Conservation (phyloP, 2,329 filamentous ascomycete species). For the Aspergillus clavatus region DNA sequence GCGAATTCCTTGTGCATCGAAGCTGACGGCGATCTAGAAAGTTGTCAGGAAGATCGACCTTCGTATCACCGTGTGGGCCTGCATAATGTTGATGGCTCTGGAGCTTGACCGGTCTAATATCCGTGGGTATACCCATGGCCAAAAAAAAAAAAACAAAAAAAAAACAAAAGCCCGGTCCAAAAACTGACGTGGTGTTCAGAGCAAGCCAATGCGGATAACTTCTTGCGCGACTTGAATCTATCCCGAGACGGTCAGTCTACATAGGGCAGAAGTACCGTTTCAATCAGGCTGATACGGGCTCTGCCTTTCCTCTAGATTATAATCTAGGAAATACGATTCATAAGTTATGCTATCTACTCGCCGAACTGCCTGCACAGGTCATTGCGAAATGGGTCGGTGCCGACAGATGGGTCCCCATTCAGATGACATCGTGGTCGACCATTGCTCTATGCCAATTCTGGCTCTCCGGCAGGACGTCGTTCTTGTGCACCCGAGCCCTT, state of each 20-base stretch:
- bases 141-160: too few relatives aligned
- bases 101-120: conserved; percentile 56
- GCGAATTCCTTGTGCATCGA: not conserved
- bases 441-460: conserved; percentile 41
- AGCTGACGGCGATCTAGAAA: conserved; percentile 45
- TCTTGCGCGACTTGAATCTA: conserved; percentile 41
- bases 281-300: not conserved
- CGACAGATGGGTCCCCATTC: conserved; percentile 53
- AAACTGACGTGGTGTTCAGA: too few relatives aligned
- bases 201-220: conserved; percentile 55
- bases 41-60: conserved; percentile 17
- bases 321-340: conserved; percentile 52
- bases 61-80: conserved; percentile 28
- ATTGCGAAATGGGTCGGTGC: conserved; percentile 52
- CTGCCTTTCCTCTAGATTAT: conserved; percentile 13
- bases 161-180: too few relatives aligned
- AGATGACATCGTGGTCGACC: conserved; percentile 43
- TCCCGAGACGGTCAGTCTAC: conserved; percentile 19
- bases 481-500: conserved; percentile 39
- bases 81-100: conserved; percentile 56
- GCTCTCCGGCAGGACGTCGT: conserved; percentile 40
- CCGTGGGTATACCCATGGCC: conserved; percentile 43
- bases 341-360: conserved; percentile 48
- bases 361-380: conserved; percentile 55
- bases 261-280: not conserved